Evolutionary conservation across 1,284 basidiomycete genomes (phyloP).

Genomic region (Mycena citricolor): DNA sequence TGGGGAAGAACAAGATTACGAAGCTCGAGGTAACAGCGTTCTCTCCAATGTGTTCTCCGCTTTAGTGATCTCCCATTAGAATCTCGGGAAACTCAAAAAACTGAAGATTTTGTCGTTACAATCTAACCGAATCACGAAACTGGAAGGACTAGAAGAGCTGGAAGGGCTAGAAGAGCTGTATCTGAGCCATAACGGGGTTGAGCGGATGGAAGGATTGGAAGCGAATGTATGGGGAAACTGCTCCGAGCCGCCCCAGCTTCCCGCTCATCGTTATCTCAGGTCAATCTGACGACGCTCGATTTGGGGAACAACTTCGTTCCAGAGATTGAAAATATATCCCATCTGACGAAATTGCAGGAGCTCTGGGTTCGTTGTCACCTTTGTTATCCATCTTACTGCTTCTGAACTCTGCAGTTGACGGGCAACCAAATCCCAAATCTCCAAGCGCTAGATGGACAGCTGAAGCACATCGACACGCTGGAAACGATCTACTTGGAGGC

Average conservation of each 20-base stretch:
- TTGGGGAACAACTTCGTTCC: constrained; percentile 84
- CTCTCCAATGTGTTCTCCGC: constrained; percentile 15
- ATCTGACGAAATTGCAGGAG: constrained; percentile 79
- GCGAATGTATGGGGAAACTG: constrained; percentile 65
- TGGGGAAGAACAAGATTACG: constrained; percentile 97
- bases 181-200: constrained; percentile 91
- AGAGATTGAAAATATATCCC: constrained; percentile 78
- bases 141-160: constrained; percentile 78
- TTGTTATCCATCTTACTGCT: constrained; percentile 1
- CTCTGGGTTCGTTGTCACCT: constrained; percentile 76
- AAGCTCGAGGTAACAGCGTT: constrained; percentile 68
- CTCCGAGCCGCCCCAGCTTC: neutral
- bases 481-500: constrained; percentile 94
- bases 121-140: constrained; percentile 89
- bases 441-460: constrained; percentile 67
- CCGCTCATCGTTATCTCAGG: constrained; percentile 39
- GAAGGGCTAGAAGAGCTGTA: constrained; percentile 87
- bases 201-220: constrained; percentile 83
- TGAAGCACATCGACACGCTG: constrained; percentile 67
- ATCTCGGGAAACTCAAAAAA: constrained; percentile 64
- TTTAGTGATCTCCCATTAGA: constrained; percentile 39
- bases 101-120: constrained; percentile 87
- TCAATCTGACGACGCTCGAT: constrained; percentile 84
- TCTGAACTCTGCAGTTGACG: constrained; percentile 62
- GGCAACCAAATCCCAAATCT: constrained; percentile 81